Base-by-base conservation (phyloP, 2,329 filamentous ascomycete species). In the Paramyrothecium roridum region DNA sequence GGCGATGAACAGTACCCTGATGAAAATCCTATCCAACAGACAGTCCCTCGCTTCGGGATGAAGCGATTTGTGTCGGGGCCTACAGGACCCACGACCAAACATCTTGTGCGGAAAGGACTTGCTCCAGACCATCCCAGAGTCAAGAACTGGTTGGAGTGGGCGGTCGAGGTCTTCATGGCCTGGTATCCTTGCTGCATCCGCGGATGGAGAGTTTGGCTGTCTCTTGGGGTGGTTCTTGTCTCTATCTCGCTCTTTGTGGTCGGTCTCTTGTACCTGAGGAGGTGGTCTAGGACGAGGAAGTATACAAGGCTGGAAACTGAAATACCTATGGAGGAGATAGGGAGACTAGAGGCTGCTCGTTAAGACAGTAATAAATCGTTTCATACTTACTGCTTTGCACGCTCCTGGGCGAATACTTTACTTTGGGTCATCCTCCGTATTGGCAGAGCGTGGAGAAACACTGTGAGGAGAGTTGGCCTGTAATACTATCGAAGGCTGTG, bases 141-240 rank as follows among this genome's bases (percentile, higher is more conserved):
- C 2, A 57, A 61, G 20, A 54, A 57, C 2, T 72, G 68, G 67
- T 55, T 59, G 20, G 67, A 72, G 19, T 70, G 66, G 65, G 53
- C 23, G 0, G 67, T 68, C 0, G 48, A 54, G 0, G 26, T 67
- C 0, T 69, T 63, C 46, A 70, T 73, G 66, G 21, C 51, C 0
- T 58, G 63, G 34, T 73, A 73, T 49, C 70, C 70, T 2, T 72
- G 67, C n/a, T 71, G 67, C 12, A 40, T 73, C 3, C 63, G 58
- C 34, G 70, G 70, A 1, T 72, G 70, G 70, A 67, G 69, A 37
- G 33, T 52, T 3, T 73, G 68, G 68, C 55, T 67, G 8, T 65
- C 63, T 0, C 19, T 64, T 1, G 63, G 56, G 0, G 34, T 66
- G 1, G 23, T 68, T 6, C 34, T 63, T 7, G 56, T 56, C 2